phyloP scores from a whole-genome alignment of 1,139 yeast species.

The Diutina neorugosa region DNA sequence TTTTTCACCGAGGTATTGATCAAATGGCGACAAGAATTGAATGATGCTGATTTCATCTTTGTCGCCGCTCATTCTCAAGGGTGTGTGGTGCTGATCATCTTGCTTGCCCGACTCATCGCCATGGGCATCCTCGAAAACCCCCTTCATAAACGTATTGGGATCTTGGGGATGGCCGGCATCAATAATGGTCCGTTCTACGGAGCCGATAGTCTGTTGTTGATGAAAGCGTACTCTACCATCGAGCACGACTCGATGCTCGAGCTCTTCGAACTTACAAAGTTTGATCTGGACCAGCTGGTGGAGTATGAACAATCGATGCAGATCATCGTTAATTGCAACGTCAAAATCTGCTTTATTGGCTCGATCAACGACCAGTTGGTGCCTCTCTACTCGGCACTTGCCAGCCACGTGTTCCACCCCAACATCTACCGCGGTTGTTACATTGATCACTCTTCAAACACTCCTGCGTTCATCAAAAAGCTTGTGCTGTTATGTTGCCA shows the following conservation, averaged over 20 bases:
- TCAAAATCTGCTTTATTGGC: constrained; percentile 71
- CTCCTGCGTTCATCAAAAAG: constrained; percentile 35
- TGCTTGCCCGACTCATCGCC: constrained; percentile 60
- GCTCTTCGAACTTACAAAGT: constrained; percentile 76
- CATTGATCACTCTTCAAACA: constrained; percentile 50
- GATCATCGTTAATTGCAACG: constrained; percentile 54
- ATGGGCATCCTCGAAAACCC: constrained; percentile 49
- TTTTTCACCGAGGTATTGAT: constrained; percentile 62
- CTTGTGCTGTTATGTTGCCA: constrained; percentile 24
- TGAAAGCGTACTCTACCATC: constrained; percentile 81
- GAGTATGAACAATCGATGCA: constrained; percentile 59
- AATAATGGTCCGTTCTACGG: constrained; percentile 92
- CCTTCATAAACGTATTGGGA: constrained; percentile 44
- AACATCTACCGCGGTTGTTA: constrained; percentile 82
- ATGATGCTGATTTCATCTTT: constrained; percentile 71
- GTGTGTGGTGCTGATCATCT: constrained; percentile 76
- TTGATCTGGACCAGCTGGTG: constrained; percentile 57
- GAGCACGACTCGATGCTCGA: constrained; percentile 82
- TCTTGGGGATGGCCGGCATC: constrained; percentile 91
- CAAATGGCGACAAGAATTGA: constrained; percentile 61
- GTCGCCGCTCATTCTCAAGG: constrained; percentile 96
- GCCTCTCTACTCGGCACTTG: constrained; percentile 80
- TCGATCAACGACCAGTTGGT: constrained; percentile 87
- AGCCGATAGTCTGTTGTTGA: constrained; percentile 67
- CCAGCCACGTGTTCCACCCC: constrained; percentile 79